Percentiles rank a stretch among this genome's conserved stretches.
Conservation (phyloP, 202 grass and related monocot species). For the Schoenoplectus tabernaemontani region DNA sequence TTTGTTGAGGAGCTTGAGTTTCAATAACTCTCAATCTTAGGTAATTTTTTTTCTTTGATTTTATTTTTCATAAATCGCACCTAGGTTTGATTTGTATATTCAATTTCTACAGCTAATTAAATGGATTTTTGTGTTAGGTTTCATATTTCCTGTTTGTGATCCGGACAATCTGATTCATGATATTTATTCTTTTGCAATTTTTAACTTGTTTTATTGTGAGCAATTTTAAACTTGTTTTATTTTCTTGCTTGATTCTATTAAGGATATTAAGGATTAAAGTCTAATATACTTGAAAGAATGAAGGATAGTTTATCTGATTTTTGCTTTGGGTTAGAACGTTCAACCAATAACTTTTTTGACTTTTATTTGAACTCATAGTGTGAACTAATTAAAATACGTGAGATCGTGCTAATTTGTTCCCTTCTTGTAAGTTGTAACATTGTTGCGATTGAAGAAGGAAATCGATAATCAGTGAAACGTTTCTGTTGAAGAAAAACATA, state of each 20-base stretch:
- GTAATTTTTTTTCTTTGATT: neutral
- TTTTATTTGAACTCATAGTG: neutral
- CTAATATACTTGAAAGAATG: neutral
- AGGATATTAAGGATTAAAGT: neutral
- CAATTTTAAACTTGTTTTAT: neutral
- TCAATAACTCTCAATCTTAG: neutral
- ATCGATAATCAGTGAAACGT: neutral
- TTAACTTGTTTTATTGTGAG: too few relatives aligned
- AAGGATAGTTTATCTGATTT: neutral
- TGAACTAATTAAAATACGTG: neutral
- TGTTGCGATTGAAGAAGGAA: neutral
- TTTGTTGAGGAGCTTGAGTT: neutral
- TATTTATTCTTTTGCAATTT: neutral
- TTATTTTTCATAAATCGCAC: neutral
- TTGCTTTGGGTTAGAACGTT: neutral
- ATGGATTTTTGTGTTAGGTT: neutral
- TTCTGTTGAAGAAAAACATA: constrained; percentile 13
- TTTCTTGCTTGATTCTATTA: neutral
- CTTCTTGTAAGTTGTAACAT: neutral
- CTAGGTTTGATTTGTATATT: neutral
- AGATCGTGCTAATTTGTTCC: neutral
- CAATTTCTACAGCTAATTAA: neutral
- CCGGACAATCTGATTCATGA: neutral
- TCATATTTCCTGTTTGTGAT: neutral
- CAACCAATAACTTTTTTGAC: neutral